These are phyloP conservation scores for Jatropha podagrica DNA, from an alignment of 441 rosid species.

Conservation along the genomic window DNA sequence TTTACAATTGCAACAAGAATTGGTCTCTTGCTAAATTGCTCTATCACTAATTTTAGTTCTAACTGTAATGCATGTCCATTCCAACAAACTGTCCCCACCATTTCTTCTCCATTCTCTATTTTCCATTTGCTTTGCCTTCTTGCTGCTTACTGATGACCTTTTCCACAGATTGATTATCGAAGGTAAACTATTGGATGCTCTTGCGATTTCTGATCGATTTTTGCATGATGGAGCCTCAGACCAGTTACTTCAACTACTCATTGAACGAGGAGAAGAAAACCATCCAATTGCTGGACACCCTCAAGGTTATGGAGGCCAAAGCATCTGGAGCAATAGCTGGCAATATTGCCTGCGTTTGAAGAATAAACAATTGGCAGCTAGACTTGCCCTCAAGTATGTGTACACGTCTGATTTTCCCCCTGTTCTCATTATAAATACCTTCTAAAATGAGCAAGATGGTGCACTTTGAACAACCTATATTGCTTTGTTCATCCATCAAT, in stretches of 20 bases:
- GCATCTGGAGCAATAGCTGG: slow-evolving; percentile 87
- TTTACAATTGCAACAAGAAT: background rate
- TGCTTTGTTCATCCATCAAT: background rate
- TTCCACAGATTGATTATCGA: slow-evolving; percentile 73
- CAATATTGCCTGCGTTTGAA: slow-evolving; percentile 96
- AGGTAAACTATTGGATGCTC: slow-evolving; percentile 95
- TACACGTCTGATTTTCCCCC: slow-evolving; percentile 17
- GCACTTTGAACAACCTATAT: background rate
- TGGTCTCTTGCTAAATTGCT: background rate
- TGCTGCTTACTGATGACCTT: slow-evolving; percentile 9
- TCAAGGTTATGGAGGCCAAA: slow-evolving; percentile 61
- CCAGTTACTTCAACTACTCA: slow-evolving; percentile 78
- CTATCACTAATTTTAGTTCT: background rate
- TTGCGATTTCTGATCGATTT: slow-evolving; percentile 98
- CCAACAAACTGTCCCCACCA: background rate
- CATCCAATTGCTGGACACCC: slow-evolving; percentile 48
- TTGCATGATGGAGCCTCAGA: slow-evolving; percentile 93
- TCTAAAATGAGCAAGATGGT: background rate
- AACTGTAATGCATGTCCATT: slow-evolving; percentile 9
- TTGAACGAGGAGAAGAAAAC: slow-evolving; percentile 75
- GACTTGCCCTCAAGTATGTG: slow-evolving; percentile 88
- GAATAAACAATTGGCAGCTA: slow-evolving; percentile 89
- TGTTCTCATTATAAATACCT: slow-evolving; percentile 8
- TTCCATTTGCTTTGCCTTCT: slow-evolving; percentile 12
- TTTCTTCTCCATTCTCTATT: background rate